Evolutionary conservation across 805 yeast species (phyloP).

Genomic region (Nakazawaea ishiwadae): DNA sequence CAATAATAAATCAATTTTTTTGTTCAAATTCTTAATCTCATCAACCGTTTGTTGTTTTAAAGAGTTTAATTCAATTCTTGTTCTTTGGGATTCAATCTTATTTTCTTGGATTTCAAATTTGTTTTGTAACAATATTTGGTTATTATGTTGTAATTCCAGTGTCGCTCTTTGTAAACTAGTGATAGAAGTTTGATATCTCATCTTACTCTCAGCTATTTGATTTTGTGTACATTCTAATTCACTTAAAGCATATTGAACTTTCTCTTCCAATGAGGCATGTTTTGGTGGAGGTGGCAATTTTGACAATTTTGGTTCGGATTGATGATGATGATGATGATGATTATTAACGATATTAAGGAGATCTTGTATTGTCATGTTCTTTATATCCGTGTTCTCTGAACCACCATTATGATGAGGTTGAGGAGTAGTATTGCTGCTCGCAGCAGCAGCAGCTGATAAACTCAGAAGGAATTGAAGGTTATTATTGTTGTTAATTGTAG

Average conservation of each 20-base stretch:
- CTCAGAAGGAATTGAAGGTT: not conserved
- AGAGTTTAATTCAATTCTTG: conserved; percentile 11
- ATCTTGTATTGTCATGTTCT: conserved; percentile 8
- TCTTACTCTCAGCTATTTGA: conserved; percentile 3
- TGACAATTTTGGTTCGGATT: not conserved
- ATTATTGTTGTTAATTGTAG: not conserved
- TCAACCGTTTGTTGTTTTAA: conserved; percentile 9
- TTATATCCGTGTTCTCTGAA: not conserved
- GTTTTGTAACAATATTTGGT: conserved; percentile 10
- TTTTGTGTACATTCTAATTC: conserved; percentile 4
- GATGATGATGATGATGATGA: not conserved
- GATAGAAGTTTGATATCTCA: conserved; percentile 1
- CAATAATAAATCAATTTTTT: conserved; percentile 7
- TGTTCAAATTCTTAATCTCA: conserved; percentile 7
- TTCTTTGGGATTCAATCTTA: conserved; percentile 10
- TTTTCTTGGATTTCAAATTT: conserved; percentile 12
- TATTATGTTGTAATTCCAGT: conserved; percentile 5
- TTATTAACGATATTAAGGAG: conserved; percentile 1
- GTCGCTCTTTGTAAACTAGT: conserved; percentile 2
- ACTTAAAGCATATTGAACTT: conserved; percentile 1
- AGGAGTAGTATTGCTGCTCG: not conserved
- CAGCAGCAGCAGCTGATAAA: not conserved
- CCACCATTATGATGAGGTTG: not conserved
- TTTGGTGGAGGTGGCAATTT: no score
- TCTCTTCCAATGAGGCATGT: conserved; percentile 6